phyloP scores from a whole-genome alignment of 2,329 filamentous ascomycete species.

The Colletotrichum sp. region DNA sequence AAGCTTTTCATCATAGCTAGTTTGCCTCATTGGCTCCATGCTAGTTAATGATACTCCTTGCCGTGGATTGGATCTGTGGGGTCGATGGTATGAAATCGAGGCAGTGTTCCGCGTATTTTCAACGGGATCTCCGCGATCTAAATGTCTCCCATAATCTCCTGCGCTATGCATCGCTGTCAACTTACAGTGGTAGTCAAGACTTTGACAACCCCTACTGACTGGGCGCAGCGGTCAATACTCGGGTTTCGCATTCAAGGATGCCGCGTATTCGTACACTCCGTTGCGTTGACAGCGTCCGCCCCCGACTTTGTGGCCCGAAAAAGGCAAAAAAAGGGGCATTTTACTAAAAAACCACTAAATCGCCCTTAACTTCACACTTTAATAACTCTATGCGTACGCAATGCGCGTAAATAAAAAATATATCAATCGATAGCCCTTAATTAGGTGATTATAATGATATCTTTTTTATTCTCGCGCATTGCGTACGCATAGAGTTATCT shows the following conservation, averaged over 20 bases:
- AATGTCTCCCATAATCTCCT: neutral
- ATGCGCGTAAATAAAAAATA: too few species aligned
- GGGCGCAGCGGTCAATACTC: neutral
- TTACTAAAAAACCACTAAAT: too few species aligned
- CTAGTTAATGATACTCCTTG: neutral
- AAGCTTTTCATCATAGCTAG: fast-evolving
- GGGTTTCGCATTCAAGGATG: neutral
- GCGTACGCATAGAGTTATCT: too few species aligned
- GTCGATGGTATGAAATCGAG: neutral
- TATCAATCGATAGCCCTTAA: too few species aligned
- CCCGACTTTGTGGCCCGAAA: too few species aligned
- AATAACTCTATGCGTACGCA: too few species aligned
- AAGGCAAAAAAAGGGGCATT: too few species aligned
- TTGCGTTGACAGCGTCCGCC: too few species aligned
- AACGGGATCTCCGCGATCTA: neutral
- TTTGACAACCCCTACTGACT: fast-evolving
- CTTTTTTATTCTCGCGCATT: too few species aligned
- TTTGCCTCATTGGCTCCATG: neutral
- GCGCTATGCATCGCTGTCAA: neutral
- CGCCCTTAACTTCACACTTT: too few species aligned
- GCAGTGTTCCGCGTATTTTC: neutral
- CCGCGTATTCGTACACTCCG: neutral
- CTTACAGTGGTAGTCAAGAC: neutral
- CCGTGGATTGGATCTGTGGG: neutral
- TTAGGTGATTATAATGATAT: too few species aligned